Base-by-base conservation (phyloP, 495 filamentous ascomycete species). In the Paragyromitra xinjiangensis region DNA sequence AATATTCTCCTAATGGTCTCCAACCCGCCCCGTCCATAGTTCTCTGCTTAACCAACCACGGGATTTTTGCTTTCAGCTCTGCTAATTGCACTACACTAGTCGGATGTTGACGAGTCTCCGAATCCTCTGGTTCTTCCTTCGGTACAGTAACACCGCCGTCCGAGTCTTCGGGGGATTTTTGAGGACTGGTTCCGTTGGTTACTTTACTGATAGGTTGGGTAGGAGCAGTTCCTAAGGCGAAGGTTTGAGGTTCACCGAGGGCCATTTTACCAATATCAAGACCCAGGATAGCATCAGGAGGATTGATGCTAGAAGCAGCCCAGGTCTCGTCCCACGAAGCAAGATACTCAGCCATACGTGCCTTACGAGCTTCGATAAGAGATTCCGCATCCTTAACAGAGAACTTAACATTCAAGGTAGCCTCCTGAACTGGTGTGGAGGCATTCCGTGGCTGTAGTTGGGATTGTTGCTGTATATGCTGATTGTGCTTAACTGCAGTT, bases 11-110 rank as follows among this genome's bases (percentile, higher is more conserved):
- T n/a, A 69, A 26, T 9, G 53, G 71, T 37, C 64, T 69, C 71
- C 71, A 74, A 3, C 71, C 71, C 0, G 71, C 71, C 2, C 71
- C 71, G 29, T 61, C n/a, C 2, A 69, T 69, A 2, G 64, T 69
- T 12, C 26, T 11, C 19, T 74, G 71, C 12, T 69, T 37, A 39
- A 40, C 39, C 16, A 74, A 6, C 71, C 71, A 74, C 7, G 71
- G 71, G n/a, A 74, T 74, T n/a, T 74, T 74, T 19, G 71, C 71
- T 34, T 61, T 74, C 12, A 69, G 11, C 12, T 74, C 64, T 22
- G 51, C 48, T 16, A 73, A 37, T 24, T 68, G 62, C 51, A 44
- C 19, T 2, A 34, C 40, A n/a, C 53, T 4, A 9, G 71, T 69
- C 12, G 26, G 71, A 1, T 58, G 37, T 3, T 14, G 64, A 3